Percentiles rank a stretch among this genome's conserved stretches.
These are phyloP conservation scores for Citrus medica DNA, from an alignment of 345 rosid species.

Conservation along the genomic window DNA sequence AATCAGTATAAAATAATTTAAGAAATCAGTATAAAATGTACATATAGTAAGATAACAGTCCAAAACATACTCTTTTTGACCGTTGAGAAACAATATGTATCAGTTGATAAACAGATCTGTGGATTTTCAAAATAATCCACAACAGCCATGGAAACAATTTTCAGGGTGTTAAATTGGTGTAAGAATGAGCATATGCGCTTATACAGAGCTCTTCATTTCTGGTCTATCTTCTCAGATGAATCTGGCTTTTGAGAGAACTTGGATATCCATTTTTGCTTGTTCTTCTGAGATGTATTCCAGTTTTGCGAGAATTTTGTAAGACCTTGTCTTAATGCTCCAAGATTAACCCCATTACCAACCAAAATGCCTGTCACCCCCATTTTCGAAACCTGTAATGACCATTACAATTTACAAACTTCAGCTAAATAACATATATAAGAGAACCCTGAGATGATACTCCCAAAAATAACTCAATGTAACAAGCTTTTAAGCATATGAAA, in stretches of 20 bases:
- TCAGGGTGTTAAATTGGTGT: not conserved
- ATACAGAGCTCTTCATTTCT: conserved; percentile 19
- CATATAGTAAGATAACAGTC: not conserved
- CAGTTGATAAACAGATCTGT: not conserved
- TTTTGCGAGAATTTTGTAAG: conserved; percentile 61
- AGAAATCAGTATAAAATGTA: not conserved
- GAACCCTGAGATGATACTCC: not conserved
- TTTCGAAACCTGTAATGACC: conserved; percentile 53
- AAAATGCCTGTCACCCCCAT: conserved; percentile 77
- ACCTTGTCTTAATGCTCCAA: conserved; percentile 78
- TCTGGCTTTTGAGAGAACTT: conserved; percentile 50
- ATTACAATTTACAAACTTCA: not conserved
- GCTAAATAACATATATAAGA: not conserved
- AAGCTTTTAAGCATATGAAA: not conserved
- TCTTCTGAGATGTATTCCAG: conserved; percentile 41
- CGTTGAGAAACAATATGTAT: not conserved
- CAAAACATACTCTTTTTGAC: not conserved
- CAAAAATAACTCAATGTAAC: not conserved
- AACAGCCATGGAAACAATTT: not conserved
- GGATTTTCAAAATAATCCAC: not conserved
- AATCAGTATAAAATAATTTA: not conserved
- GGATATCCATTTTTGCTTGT: conserved; percentile 58
- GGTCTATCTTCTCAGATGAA: conserved; percentile 37
- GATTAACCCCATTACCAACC: conserved; percentile 65
- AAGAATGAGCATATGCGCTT: not conserved